A percentile compares a stretch with the other conserved stretches of the same genome.
Evolutionary conservation across 106 monocot genomes (phyloP).

Genomic region (Dioscorea dumetorum): DNA sequence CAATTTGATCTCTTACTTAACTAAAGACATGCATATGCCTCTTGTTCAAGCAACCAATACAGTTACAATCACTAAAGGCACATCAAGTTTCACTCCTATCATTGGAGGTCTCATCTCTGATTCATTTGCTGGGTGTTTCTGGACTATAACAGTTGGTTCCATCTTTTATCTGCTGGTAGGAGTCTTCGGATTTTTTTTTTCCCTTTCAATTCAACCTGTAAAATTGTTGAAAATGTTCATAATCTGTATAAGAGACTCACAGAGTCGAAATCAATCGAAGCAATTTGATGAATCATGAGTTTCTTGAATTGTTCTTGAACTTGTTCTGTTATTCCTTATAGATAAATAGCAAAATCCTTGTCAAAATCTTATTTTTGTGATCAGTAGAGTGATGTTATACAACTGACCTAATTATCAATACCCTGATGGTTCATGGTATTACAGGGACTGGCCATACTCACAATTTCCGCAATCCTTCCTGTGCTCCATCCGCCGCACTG

Average conservation of each 20-base stretch:
- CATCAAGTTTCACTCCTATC: conserved; percentile 44
- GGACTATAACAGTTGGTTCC: conserved; percentile 54
- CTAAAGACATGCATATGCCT: conserved; percentile 58
- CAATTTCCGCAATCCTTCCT: conserved; percentile 41
- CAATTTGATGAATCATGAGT: too few species aligned
- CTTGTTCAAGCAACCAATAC: conserved; percentile 63
- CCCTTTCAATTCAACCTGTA: too few species aligned
- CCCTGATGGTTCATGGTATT: too few species aligned
- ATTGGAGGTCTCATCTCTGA: conserved; percentile 57
- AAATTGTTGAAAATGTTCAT: too few species aligned
- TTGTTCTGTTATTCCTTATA: too few species aligned
- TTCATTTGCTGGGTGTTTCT: conserved; percentile 75
- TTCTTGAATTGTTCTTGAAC: too few species aligned
- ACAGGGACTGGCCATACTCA: conserved; percentile 56
- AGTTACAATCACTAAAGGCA: conserved; percentile 54
- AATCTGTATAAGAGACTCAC: too few species aligned
- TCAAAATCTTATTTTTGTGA: too few species aligned
- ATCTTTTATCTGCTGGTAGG: conserved; percentile 43
- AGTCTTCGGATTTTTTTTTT: too few species aligned
- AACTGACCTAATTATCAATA: background rate
- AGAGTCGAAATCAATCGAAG: too few species aligned
- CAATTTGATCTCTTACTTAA: conserved; percentile 70
- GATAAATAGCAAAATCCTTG: too few species aligned
- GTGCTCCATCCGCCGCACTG: conserved; percentile 40
- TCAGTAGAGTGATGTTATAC: too few species aligned